Evolutionary conservation across 352 stramenopile genomes (phyloP).

Genomic region (Globisporangium orthogonon): DNA sequence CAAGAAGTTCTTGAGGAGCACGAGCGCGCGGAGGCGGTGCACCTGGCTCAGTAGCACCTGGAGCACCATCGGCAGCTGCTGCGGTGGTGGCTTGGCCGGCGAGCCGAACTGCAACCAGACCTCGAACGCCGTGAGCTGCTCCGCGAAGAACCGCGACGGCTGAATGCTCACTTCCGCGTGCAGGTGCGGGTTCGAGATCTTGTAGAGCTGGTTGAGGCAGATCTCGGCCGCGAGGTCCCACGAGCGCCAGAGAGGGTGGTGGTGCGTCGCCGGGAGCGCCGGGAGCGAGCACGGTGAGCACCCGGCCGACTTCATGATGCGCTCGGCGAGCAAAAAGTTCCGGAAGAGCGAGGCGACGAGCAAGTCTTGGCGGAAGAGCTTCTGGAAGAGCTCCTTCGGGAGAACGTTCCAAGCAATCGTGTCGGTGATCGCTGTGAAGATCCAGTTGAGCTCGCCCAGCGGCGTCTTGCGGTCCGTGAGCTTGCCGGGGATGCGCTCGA

Average conservation of each 20-base stretch:
- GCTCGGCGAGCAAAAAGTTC: slow-evolving; percentile 97
- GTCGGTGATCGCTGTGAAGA: slow-evolving; percentile 99
- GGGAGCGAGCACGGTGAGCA: slow-evolving; percentile 91
- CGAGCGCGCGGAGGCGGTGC: slow-evolving; percentile 94
- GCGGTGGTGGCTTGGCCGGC: slow-evolving; percentile 85
- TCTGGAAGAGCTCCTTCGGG: slow-evolving; percentile 94
- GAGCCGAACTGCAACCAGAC: slow-evolving; percentile 97
- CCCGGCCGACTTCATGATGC: slow-evolving; percentile 92
- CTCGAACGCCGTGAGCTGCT: slow-evolving; percentile 98
- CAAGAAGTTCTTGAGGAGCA: slow-evolving; percentile 95
- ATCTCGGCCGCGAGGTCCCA: slow-evolving; percentile 98
- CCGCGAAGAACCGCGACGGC: slow-evolving; percentile 95
- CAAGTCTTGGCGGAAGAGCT: slow-evolving; percentile 99
- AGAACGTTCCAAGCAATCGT: slow-evolving; percentile 99
- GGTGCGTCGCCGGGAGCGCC: slow-evolving; percentile 89
- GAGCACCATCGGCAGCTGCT: slow-evolving; percentile 98
- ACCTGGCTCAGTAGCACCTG: slow-evolving; percentile 96
- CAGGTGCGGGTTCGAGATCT: slow-evolving; percentile 62
- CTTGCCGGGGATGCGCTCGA: slow-evolving; percentile 89
- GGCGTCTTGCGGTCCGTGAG: slow-evolving; percentile 92
- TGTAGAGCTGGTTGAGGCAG: slow-evolving; percentile 94
- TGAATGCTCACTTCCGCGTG: slow-evolving; percentile 67
- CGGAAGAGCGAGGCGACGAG: slow-evolving; percentile 97
- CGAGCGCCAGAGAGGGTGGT: slow-evolving; percentile 97
- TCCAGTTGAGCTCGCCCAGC: slow-evolving; percentile 99